phyloP scores from a whole-genome alignment of 1,139 yeast genomes.

The Blastobotrys persicus region DNA sequence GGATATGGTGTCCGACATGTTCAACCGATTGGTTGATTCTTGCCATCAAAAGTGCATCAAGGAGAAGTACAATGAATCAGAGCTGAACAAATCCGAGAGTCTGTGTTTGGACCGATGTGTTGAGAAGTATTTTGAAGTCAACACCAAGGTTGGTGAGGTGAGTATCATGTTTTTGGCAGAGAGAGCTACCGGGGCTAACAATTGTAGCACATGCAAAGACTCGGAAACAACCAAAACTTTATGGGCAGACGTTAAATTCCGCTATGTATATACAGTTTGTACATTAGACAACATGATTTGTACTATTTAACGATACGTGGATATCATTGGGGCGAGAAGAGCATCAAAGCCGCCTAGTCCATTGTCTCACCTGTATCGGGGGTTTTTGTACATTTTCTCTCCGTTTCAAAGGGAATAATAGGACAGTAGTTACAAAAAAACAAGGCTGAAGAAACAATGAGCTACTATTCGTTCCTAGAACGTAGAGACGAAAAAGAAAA shows the following conservation, averaged over 20 bases:
- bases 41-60: conserved; percentile 87
- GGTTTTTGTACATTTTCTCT: too few species aligned
- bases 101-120: conserved; percentile 97
- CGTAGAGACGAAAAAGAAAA: too few species aligned
- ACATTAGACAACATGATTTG: background rate
- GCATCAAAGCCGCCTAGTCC: too few species aligned
- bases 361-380: too few species aligned
- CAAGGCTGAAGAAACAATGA: too few species aligned
- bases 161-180: conserved; percentile 17
- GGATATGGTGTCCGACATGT: conserved; percentile 97
- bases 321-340: too few species aligned
- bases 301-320: too few species aligned
- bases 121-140: conserved; percentile 92
- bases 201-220: conserved; percentile 35
- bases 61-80: conserved; percentile 69
- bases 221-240: conserved; percentile 27
- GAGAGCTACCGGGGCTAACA: conserved; percentile 14
- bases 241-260: conserved; percentile 22
- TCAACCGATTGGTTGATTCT: conserved; percentile 77
- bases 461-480: too few species aligned
- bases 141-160: conserved; percentile 88
- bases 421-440: too few species aligned
- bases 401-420: too few species aligned
- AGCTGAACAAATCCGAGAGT: conserved; percentile 78
- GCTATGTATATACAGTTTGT: background rate